These are phyloP conservation scores for Starmerella sirachaensis DNA, from an alignment of 805 yeast genomes.

Conservation along the genomic window DNA sequence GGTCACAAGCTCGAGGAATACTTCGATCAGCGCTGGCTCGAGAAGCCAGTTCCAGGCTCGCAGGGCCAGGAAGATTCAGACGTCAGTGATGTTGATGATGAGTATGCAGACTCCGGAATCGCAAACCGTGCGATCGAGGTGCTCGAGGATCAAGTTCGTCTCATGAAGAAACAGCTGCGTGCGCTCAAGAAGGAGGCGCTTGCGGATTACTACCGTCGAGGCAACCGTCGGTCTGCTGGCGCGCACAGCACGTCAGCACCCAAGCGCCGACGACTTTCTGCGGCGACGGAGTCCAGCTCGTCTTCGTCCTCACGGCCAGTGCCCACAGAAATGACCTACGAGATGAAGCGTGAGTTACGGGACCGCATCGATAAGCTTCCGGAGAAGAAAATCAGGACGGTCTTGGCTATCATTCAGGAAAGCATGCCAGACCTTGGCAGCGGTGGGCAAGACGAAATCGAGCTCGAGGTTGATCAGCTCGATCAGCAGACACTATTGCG, in stretches of 20 bases:
- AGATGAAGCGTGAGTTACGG: constrained; percentile 88
- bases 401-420: constrained; percentile 73
- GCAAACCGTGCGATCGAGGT: constrained; percentile 84
- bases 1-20: constrained; percentile 82
- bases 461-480: constrained; percentile 86
- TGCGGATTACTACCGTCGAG: constrained; percentile 17
- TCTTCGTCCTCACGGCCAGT: constrained; percentile 3
- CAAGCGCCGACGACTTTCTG: constrained; percentile 7
- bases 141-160: constrained; percentile 70
- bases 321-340: constrained; percentile 55
- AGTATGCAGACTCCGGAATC: constrained; percentile 40
- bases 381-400: constrained; percentile 72
- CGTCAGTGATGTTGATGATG: constrained; percentile 34
- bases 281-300: constrained; percentile 4
- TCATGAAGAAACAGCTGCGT: constrained; percentile 76
- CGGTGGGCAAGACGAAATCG: constrained; percentile 77
- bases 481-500: constrained; percentile 74
- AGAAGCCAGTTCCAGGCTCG: constrained; percentile 59
- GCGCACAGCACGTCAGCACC: constrained; percentile 4
- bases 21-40: constrained; percentile 80
- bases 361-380: constrained; percentile 65
- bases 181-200: constrained; percentile 45
- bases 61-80: constrained; percentile 36
- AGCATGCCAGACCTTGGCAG: constrained; percentile 49
- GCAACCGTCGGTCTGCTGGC: constrained; percentile 13